Base-by-base conservation (phyloP, 345 rosid species). In the Corchorus capsularis region DNA sequence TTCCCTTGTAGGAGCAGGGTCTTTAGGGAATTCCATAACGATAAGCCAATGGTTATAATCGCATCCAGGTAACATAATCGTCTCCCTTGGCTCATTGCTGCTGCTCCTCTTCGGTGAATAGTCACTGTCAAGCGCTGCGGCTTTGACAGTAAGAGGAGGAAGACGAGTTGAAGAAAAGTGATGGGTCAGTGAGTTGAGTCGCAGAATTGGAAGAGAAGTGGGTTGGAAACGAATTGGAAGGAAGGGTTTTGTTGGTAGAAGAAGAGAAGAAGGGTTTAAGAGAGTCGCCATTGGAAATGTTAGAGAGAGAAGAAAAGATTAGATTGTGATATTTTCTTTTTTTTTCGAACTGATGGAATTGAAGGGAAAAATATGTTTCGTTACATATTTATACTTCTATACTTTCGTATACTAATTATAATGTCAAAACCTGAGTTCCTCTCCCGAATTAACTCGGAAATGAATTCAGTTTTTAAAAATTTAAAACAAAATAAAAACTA, bases 41-140 rank as follows among this genome's bases (percentile, higher is more conserved):
- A 93, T 95, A 47, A 95, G 90, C 99, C 98, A 95, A 76, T 95
- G 99, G 53, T 95, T 93, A 82, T 91, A 94, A 78, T 91, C 98
- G 76, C 98, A 94, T 0, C 98, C 97, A 11, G 98, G 98, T 1
- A 94, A 87, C 97, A 94, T 89, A 67, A 94, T 94, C 47, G 98
- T 91, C 87, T 94, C 97, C 63, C 97, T 88, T 61, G 86, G 88
- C 78, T 94, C 98, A 50, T 77, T 87, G 71, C 87, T 81, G 87
- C 91, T 88, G 80, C 93, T 88, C 57, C 94, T 79, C 75, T 61
- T 90, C 8, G 94, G 61, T n/a, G 97, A 93, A 79, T 85, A 91
- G 66, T 88, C 87, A 8, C 89, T 80, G 77, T 88, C 94, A 4
- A 74, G 81, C 37, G 93, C 86, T 46, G 92, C 88, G 5, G 91